Conservation (phyloP, 2,329 filamentous ascomycete species). For the Penicillium occitanis region DNA sequence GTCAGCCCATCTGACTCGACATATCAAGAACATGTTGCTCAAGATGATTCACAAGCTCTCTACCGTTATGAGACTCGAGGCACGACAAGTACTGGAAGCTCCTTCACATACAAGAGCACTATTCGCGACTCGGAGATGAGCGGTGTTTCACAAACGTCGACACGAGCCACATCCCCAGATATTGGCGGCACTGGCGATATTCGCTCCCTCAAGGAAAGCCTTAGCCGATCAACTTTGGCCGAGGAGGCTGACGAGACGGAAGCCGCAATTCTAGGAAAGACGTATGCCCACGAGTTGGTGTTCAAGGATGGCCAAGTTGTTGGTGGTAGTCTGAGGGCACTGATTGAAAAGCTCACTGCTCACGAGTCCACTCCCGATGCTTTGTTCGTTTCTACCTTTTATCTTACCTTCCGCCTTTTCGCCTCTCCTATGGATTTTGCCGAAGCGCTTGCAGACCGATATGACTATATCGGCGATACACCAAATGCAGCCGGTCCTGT, state of each 20-base stretch:
- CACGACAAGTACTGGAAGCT: constrained; percentile 73
- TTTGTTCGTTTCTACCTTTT: constrained; percentile 90
- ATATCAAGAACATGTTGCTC: constrained; percentile 39
- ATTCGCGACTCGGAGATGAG: constrained; percentile 76
- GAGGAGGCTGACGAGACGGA: constrained; percentile 80
- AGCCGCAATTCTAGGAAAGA: constrained; percentile 82
- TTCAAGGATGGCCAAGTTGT: constrained; percentile 96
- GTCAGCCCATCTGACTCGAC: constrained; percentile 30
- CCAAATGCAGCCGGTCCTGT: constrained; percentile 75
- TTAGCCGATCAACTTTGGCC: constrained; percentile 62
- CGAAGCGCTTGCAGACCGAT: constrained; percentile 80
- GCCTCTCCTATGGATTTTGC: constrained; percentile 77
- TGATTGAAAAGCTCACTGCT: constrained; percentile 91
- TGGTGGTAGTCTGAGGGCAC: constrained; percentile 81
- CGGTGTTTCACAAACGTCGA: constrained; percentile 77
- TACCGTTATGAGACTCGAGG: constrained; percentile 66
- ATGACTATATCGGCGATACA: constrained; percentile 83
- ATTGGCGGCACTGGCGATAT: constrained; percentile 54
- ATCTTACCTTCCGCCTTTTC: constrained; percentile 92
- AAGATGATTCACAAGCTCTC: constrained; percentile 30
- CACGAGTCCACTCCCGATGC: constrained; percentile 91
- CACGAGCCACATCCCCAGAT: constrained; percentile 84
- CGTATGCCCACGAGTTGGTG: constrained; percentile 85
- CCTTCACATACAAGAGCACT: constrained; percentile 72
- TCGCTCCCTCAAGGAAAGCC: constrained; percentile 68